Base-by-base conservation (phyloP, 208 protist genomes). In the Spongospora subterranea region DNA sequence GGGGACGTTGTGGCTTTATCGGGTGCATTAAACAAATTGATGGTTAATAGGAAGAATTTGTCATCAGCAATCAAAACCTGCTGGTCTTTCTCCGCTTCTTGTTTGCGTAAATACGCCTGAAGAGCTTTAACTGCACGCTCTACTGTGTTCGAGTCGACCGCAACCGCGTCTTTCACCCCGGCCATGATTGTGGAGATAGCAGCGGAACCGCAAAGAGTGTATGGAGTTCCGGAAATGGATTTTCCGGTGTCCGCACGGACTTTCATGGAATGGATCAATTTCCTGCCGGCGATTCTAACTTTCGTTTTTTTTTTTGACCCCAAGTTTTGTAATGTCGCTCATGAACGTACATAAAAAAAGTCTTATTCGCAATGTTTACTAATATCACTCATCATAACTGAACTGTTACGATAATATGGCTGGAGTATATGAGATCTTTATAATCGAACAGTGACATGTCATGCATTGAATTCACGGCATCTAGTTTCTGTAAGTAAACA, bases 121-220 rank as follows among this genome's bases (percentile, higher is more conserved):
- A 91, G 50, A 32, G 89, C 89, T 43, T 41, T 40, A 0, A 66
- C 89, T 13, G 89, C 89, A 82, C 71, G 71, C n/a, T 82, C n/a
- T 6, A 82, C 71, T n/a, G n/a, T 35, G n/a, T 6, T n/a, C n/a
- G 71, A 82, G 17, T 82, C 71, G 17, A 82, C 17, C 50, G 50
- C 6, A 6, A 6, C 24, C 13, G 50, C 50, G 13, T 60, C 13
- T 24, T 60, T 24, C 6, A 6, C 50, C 6, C 50, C 6, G 6
- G 6, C 50, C 50, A 60, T 29, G 13, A 60, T 60, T 60, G 6
- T 60, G 6, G 6, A 6, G 50, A 60, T 24, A 60, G 24, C n/a
- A n/a, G n/a, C n/a, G n/a, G n/a, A n/a, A n/a, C n/a, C n/a, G n/a
- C 13, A 60, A 60, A 60, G 6, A 6, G 6, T 6, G 6, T 60